Evolutionary conservation across 176 grass and related monocot genomes (phyloP).

Genomic region (Olyra latifolia): DNA sequence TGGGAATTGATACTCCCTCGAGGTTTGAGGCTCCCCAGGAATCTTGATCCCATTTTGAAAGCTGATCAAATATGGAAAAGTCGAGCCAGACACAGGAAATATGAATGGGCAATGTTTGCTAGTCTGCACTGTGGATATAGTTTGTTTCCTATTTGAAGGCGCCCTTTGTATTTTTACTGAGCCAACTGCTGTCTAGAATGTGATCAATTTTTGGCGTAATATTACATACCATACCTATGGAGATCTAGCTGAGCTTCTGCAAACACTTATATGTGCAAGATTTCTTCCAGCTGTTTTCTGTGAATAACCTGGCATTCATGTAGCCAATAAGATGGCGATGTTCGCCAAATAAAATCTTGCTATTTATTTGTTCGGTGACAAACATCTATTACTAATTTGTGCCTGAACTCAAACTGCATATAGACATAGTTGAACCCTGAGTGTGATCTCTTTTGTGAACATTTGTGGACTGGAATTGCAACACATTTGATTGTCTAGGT

Average conservation of each 20-base stretch:
- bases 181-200: background rate
- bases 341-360: slow-evolving; percentile 17
- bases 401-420: background rate
- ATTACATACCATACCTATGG: slow-evolving; percentile 9
- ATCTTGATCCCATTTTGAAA: slow-evolving; percentile 39
- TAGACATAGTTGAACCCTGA: background rate
- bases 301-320: slow-evolving; percentile 41
- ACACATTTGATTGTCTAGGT: background rate
- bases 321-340: slow-evolving; percentile 18
- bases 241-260: slow-evolving; percentile 13
- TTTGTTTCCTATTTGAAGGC: slow-evolving; percentile 25
- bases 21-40: slow-evolving; percentile 87
- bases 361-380: background rate
- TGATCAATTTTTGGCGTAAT: slow-evolving; percentile 29
- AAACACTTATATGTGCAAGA: background rate
- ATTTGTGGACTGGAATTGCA: background rate
- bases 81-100: background rate
- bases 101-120: background rate
- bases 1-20: slow-evolving; percentile 84
- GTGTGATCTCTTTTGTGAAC: background rate
- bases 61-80: slow-evolving; percentile 2
- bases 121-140: slow-evolving; percentile 38
- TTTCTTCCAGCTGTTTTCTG: slow-evolving; percentile 19
- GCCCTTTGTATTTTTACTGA: slow-evolving; percentile 29
- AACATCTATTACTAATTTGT: no score